A percentile compares a stretch with the other conserved stretches of the same genome.
phyloP scores from a whole-genome alignment of 495 filamentous ascomycete species.

The Podospora didyma region DNA sequence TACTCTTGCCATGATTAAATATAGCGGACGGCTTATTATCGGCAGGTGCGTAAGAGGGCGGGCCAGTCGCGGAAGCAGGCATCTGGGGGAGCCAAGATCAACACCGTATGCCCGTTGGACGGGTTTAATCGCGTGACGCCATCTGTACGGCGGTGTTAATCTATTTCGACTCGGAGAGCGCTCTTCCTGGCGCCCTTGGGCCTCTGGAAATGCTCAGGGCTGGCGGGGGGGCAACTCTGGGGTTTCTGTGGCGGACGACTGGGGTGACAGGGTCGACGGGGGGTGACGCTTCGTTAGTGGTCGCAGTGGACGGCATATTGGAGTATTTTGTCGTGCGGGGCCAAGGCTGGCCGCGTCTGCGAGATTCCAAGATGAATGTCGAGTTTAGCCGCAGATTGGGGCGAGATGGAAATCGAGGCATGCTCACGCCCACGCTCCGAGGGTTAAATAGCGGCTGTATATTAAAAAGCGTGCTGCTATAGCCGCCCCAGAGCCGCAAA shows the following conservation, averaged over 20 bases:
- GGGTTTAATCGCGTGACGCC: conserved; percentile 25
- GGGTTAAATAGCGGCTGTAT: conserved; percentile 24
- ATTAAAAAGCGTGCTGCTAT: conserved; percentile 22
- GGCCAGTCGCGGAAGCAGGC: neutral
- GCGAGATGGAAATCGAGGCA: conserved; percentile 9
- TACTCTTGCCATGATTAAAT: conserved; percentile 23
- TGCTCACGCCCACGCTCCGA: conserved; percentile 17
- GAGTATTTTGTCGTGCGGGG: conserved; percentile 1
- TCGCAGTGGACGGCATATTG: neutral
- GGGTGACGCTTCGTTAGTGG: neutral
- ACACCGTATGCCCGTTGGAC: conserved; percentile 16
- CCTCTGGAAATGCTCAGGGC: no score
- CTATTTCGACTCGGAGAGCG: conserved; percentile 17
- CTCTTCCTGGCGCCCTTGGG: conserved; percentile 11
- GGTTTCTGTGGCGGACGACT: neutral
- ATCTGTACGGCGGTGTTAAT: conserved; percentile 19
- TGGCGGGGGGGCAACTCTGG: neutral
- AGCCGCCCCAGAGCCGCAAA: conserved; percentile 23
- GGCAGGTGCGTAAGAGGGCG: neutral
- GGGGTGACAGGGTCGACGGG: no score
- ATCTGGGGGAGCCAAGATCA: conserved; percentile 10
- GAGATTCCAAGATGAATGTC: conserved; percentile 10
- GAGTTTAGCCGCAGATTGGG: conserved; percentile 32
- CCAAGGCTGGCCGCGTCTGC: neutral
- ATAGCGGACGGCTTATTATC: conserved; percentile 21